Conservation (phyloP, 805 yeast species). For the Myxozyma udenii region DNA sequence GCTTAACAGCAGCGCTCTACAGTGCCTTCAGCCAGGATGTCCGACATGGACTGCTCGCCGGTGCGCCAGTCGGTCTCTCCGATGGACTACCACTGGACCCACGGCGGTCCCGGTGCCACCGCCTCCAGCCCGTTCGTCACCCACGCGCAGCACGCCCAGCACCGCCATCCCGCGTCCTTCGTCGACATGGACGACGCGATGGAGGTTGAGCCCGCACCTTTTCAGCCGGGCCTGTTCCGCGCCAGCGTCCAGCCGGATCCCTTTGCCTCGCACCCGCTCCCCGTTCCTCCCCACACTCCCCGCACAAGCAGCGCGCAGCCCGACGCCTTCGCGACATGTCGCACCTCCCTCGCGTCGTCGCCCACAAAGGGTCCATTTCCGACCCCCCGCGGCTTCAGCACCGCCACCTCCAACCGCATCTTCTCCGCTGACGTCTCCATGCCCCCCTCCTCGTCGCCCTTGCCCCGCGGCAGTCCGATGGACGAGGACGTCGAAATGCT, state of each 20-base stretch:
- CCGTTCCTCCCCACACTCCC: neutral
- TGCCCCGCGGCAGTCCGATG: conserved; percentile 11
- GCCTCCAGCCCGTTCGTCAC: neutral
- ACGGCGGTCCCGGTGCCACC: conserved; percentile 13
- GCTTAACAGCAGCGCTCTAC: neutral
- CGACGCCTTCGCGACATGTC: neutral
- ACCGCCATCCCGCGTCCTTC: neutral
- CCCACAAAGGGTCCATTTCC: too few species aligned
- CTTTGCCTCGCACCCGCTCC: too few species aligned
- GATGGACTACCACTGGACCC: conserved; percentile 21
- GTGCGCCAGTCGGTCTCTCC: conserved; percentile 18
- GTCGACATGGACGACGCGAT: too few species aligned
- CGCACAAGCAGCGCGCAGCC: neutral
- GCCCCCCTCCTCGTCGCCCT: neutral
- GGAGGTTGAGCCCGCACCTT: too few species aligned
- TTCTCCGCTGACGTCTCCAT: too few species aligned
- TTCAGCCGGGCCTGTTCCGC: too few species aligned
- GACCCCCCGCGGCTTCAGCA: too few species aligned
- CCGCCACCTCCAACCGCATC: neutral
- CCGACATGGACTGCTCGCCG: conserved; percentile 13
- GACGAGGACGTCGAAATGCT: conserved; percentile 25
- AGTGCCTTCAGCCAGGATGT: conserved; percentile 2
- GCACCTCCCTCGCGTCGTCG: neutral
- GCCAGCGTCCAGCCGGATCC: too few species aligned
- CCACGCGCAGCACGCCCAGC: neutral